Evolutionary conservation across 2,329 filamentous ascomycete genomes (phyloP), one percentile per base, ranked within the genome.

Genomic region (Aspergillus viridinutans): DNA sequence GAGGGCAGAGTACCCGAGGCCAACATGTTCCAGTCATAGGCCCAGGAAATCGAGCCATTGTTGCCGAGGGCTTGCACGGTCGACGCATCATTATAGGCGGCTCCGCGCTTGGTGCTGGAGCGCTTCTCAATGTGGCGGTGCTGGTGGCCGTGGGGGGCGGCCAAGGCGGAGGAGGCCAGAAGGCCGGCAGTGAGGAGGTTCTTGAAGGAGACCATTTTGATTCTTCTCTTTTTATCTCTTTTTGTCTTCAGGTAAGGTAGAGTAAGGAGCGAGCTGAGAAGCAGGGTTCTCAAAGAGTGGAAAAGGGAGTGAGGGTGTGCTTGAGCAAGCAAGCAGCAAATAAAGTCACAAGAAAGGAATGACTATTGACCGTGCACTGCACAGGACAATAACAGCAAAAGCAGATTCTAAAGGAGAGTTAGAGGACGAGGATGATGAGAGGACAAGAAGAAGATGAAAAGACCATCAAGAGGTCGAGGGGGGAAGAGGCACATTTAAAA

Each of bases 11-110:
- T 49, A 20, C 76, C 75, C 29, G 58, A 62, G 25, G 67, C 45
- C 23, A 58, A 58, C 49, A 66, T 58, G 49, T 67, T 76, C 78
- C 78, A 80, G 67, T 80, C 76, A 68, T 79, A 79, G 38, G 73
- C 74, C 78, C 78, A 80, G 43, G 69, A 68, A 52, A 76, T 65
- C 23, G 59, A 47, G 26, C 63, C 66, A 49, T 59, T 64, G 49
- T 58, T 60, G 52, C 62, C 52, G 52, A 80, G 74, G 14, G 70
- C 53, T 26, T 61, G n/a, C 10, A 75, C 66, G 38, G 71, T 61
- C 23, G 62, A 59, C 40, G 68, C 64, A 40, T 73, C 65, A 60
- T 78, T 79, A 72, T 78, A 80, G 54, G 69, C 65, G 14, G 70
- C 68, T 26, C 69, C 69, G 40, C 69, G 67, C 64, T 72, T 71